Evolutionary conservation across 75 land plant genomes (phyloP).

Genomic region (Isoetes taiwanensis): DNA sequence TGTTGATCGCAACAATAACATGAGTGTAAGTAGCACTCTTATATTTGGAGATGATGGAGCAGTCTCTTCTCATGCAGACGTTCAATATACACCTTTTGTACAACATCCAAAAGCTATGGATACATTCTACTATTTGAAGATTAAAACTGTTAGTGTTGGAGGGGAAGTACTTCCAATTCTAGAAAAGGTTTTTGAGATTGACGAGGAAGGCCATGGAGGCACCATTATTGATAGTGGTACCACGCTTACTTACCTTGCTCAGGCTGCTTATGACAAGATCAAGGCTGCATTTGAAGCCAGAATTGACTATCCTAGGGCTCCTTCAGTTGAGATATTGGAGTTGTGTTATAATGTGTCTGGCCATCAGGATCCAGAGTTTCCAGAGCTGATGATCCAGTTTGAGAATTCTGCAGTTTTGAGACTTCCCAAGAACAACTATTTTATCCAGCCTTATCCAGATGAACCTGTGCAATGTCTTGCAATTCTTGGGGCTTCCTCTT

Average conservation of each 20-base stretch:
- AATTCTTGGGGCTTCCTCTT: constrained; percentile 36
- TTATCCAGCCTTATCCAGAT: constrained; percentile 50
- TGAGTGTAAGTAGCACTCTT: constrained; percentile 51
- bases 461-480: constrained; percentile 60
- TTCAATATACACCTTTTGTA: constrained; percentile 50
- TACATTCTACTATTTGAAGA: constrained; percentile 71
- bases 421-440: constrained; percentile 65
- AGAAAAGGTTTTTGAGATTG: constrained; percentile 20
- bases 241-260: constrained; percentile 63
- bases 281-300: constrained; percentile 42
- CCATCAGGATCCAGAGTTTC: constrained; percentile 31
- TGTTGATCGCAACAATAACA: constrained; percentile 51
- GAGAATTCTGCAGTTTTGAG: constrained; percentile 45
- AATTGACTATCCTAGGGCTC: constrained; percentile 21
- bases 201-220: constrained; percentile 39
- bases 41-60: constrained; percentile 58
- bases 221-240: constrained; percentile 93
- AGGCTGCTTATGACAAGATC: constrained; percentile 47
- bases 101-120: constrained; percentile 32
- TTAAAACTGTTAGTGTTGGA: constrained; percentile 42
- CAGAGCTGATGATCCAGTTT: constrained; percentile 44
- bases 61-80: constrained; percentile 25
- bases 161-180: constrained; percentile 41
- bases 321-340: constrained; percentile 22
- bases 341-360: constrained; percentile 81